phyloP scores from a whole-genome alignment of 192 early-diverging fungal genomes.

The Entomortierella parvispora region DNA sequence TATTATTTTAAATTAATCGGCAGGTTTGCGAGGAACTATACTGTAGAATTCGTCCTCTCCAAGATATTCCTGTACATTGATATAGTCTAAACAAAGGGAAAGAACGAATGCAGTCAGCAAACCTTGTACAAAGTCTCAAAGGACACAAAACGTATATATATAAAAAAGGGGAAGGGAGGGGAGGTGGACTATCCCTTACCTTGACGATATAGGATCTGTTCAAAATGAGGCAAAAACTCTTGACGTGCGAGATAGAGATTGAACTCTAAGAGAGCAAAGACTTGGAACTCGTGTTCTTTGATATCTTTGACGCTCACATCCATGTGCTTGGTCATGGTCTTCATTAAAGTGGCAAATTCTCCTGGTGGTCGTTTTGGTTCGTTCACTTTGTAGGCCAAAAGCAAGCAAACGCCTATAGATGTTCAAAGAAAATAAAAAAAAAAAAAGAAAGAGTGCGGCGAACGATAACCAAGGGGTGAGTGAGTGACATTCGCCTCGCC shows the following conservation, averaged over 20 bases:
- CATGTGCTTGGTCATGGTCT: conserved; percentile 79
- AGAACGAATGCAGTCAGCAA: background rate
- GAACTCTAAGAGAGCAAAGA: conserved; percentile 93
- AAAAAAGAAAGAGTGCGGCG: background rate
- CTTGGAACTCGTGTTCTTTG: conserved; percentile 88
- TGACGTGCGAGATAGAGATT: conserved; percentile 84
- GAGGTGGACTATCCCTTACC: no score
- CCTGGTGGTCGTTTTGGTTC: conserved; percentile 81
- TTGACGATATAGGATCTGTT: conserved; percentile 76
- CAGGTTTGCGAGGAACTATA: conserved; percentile 19
- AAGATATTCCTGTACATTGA: conserved; percentile 52
- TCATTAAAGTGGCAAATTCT: conserved; percentile 57
- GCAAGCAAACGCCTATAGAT: conserved; percentile 76
- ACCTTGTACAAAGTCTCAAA: background rate
- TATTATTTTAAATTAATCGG: no score
- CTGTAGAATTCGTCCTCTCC: conserved; percentile 54
- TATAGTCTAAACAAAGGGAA: conserved; percentile 30
- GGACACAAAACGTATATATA: background rate
- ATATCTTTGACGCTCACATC: conserved; percentile 83
- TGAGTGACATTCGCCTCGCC: no score
- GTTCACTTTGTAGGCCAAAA: conserved; percentile 88
- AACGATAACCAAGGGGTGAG: no score
- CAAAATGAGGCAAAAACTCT: conserved; percentile 95
- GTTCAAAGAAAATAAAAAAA: conserved; percentile 63
- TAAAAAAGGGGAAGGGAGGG: background rate